These are phyloP conservation scores for Cinchona pubescens DNA, from an alignment of 257 asterid species.

Conservation along the genomic window DNA sequence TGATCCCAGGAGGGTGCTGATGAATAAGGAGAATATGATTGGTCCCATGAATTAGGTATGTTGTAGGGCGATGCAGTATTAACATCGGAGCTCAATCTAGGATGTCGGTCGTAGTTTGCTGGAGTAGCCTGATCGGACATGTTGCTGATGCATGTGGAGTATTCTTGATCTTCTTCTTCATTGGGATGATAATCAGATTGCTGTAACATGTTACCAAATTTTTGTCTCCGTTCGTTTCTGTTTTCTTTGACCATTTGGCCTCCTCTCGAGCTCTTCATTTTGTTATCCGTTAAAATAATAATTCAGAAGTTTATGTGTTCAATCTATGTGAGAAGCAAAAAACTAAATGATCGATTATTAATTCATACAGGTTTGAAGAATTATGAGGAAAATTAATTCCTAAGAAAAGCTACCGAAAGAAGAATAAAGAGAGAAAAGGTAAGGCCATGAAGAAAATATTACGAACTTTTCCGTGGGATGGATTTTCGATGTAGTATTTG, in stretches of 20 bases:
- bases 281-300: too few relatives aligned
- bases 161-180: slow-evolving; percentile 47
- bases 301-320: too few relatives aligned
- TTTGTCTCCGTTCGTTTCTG: slow-evolving; percentile 18
- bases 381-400: slow-evolving; percentile 16
- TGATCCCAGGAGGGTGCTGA: slow-evolving; percentile 31
- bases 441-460: slow-evolving; percentile 30
- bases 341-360: neutral
- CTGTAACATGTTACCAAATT: slow-evolving; percentile 17
- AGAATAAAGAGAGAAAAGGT: neutral
- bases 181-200: slow-evolving; percentile 30
- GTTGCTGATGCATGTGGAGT: slow-evolving; percentile 44
- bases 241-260: slow-evolving; percentile 27
- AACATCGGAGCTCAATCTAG: slow-evolving; percentile 37
- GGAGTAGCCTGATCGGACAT: slow-evolving; percentile 42
- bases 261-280: slow-evolving; percentile 37
- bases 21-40: too few relatives aligned
- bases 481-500: neutral
- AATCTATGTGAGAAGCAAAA: neutral
- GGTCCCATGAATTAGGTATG: slow-evolving; percentile 26
- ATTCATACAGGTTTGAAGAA: slow-evolving; percentile 6
- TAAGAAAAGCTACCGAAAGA: too few relatives aligned
- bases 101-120: slow-evolving; percentile 23
- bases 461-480: slow-evolving; percentile 15
- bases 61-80: too few relatives aligned